Conservation (phyloP, 129 eudicot species). For the Escallonia herrerae region DNA sequence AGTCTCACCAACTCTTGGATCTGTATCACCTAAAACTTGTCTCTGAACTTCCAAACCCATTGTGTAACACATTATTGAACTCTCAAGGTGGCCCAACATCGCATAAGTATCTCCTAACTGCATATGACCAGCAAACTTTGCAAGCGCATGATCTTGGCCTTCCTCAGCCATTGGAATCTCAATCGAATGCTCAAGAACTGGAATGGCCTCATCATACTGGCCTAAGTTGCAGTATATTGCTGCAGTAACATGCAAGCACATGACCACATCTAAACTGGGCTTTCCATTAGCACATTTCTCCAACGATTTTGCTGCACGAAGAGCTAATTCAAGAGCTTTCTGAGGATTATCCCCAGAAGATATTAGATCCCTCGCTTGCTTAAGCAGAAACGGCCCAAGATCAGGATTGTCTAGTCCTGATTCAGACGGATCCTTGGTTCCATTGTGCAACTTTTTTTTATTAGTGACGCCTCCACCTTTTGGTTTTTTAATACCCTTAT, state of each 20-base stretch:
- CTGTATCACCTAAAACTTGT: constrained; percentile 49
- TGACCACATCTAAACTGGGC: constrained; percentile 64
- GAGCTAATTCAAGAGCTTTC: constrained; percentile 67
- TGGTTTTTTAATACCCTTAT: constrained; percentile 21
- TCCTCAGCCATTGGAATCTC: constrained; percentile 44
- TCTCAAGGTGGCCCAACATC: constrained; percentile 76
- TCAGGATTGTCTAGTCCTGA: constrained; percentile 47
- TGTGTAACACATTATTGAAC: constrained; percentile 54
- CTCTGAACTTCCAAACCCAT: constrained; percentile 65
- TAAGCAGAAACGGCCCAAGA: constrained; percentile 81
- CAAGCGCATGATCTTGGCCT: constrained; percentile 77
- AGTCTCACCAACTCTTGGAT: constrained; percentile 77
- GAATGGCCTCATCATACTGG: constrained; percentile 65
- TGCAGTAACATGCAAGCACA: constrained; percentile 71
- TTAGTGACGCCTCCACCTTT: constrained; percentile 16
- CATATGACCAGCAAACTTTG: constrained; percentile 86
- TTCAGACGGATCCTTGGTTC: constrained; percentile 34
- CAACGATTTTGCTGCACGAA: constrained; percentile 68
- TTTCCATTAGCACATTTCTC: constrained; percentile 55
- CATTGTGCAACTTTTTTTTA: constrained; percentile 36
- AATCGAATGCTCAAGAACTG: constrained; percentile 51
- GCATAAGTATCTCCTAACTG: constrained; percentile 85
- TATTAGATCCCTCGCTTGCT: constrained; percentile 82
- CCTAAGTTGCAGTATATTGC: constrained; percentile 69
- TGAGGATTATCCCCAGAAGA: constrained; percentile 71